phyloP scores from a whole-genome alignment of 2,329 filamentous ascomycete species.

The Macrophomina phaseolina region DNA sequence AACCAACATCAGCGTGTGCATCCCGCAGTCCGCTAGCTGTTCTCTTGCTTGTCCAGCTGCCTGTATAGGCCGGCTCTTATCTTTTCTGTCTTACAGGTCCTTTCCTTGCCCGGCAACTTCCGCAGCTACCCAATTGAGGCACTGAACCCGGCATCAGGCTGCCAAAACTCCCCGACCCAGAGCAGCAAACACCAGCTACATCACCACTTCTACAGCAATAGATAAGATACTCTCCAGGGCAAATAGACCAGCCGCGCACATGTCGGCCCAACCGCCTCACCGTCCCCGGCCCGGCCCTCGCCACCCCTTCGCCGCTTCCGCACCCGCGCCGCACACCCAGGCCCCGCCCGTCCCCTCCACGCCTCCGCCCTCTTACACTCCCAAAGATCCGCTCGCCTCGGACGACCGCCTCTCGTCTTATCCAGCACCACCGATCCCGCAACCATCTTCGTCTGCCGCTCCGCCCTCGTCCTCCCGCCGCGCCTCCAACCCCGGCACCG shows the following conservation, averaged over 20 bases:
- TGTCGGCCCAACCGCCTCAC: slow-evolving; percentile 8
- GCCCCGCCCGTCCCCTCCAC: slow-evolving; percentile 24
- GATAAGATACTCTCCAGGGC: background rate
- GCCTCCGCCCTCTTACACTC: slow-evolving; percentile 21
- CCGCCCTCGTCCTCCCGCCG: background rate
- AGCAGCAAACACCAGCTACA: background rate
- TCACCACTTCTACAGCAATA: background rate
- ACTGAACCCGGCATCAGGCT: background rate
- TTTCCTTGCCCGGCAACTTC: background rate
- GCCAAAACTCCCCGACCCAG: background rate
- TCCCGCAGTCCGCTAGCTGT: slow-evolving; percentile 5
- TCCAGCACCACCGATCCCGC: background rate
- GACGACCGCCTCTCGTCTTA: background rate
- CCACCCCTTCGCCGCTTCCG: slow-evolving; percentile 24
- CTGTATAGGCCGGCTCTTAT: background rate
- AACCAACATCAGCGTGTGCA: background rate
- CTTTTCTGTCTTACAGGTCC: background rate
- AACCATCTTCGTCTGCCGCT: background rate
- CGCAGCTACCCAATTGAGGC: background rate
- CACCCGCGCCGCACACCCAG: slow-evolving; percentile 28
- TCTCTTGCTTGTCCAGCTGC: background rate
- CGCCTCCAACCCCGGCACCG: slow-evolving; percentile 5
- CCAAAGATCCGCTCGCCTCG: slow-evolving; percentile 14
- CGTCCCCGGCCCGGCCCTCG: slow-evolving; percentile 20
- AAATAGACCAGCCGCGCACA: background rate